Conservation (phyloP, 1,284 basidiomycete species). For the Porogramme epimiltina region DNA sequence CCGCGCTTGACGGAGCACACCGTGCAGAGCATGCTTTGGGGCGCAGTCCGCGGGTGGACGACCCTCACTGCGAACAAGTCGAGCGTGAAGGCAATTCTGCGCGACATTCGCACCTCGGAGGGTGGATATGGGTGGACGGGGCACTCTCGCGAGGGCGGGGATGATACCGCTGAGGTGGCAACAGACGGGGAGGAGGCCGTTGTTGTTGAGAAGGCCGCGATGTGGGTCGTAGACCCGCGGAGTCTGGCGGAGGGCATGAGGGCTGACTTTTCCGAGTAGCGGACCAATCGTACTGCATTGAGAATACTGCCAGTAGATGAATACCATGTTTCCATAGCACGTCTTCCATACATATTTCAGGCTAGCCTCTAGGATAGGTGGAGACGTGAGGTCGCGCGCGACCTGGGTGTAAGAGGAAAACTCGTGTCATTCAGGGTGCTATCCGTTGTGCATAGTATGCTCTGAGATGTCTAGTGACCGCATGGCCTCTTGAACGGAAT, state of each 20-base stretch:
- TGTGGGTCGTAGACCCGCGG: constrained; percentile 76
- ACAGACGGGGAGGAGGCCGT: constrained; percentile 16
- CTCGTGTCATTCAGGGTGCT: too few species aligned
- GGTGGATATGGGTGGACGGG: constrained; percentile 30
- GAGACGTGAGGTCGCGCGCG: too few species aligned
- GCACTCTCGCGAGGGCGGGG: neutral
- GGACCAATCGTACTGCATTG: too few species aligned
- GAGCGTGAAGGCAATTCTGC: constrained; percentile 73
- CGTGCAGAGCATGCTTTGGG: constrained; percentile 67
- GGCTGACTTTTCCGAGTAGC: constrained; percentile 30
- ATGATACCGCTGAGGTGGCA: constrained; percentile 7
- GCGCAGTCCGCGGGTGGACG: constrained; percentile 73
- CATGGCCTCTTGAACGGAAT: too few species aligned
- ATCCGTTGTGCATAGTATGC: too few species aligned
- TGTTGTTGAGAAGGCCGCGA: constrained; percentile 43
- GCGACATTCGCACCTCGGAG: constrained; percentile 47
- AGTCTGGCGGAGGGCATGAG: constrained; percentile 76
- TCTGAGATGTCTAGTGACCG: too few species aligned
- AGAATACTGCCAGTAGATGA: too few species aligned
- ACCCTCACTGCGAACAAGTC: constrained; percentile 80
- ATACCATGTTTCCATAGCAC: too few species aligned
- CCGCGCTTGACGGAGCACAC: constrained; percentile 69
- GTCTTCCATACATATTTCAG: too few species aligned
- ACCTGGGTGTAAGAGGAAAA: too few species aligned
- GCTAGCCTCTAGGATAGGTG: too few species aligned